phyloP scores from a whole-genome alignment of 331 rosid genomes.

The Pyrus hybrid region DNA sequence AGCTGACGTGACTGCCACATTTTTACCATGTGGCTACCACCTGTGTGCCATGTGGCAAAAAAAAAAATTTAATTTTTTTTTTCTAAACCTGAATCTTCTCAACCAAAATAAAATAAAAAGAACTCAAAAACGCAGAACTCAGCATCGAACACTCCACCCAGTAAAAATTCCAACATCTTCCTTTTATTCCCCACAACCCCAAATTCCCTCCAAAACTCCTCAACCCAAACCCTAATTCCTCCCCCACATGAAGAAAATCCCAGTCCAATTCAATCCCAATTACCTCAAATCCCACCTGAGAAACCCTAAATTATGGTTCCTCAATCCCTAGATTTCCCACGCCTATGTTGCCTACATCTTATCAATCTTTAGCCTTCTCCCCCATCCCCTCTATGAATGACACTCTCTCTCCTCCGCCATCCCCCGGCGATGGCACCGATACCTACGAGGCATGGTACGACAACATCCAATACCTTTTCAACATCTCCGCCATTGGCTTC shows the following conservation, averaged over 20 bases:
- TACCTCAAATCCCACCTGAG: background rate
- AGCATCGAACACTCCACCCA: background rate
- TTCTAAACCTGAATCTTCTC: no score
- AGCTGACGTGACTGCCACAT: no score
- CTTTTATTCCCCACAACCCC: background rate
- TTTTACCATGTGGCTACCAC: no score
- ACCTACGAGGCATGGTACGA: conserved; percentile 57
- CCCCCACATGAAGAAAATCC: conserved; percentile 11
- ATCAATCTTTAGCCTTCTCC: background rate
- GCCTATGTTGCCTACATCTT: background rate
- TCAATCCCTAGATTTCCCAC: background rate
- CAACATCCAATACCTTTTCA: conserved; percentile 74
- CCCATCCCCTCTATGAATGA: conserved; percentile 19
- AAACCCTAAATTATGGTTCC: background rate
- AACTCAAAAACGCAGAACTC: no score
- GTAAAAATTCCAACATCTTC: background rate
- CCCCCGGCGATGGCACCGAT: conserved; percentile 30
- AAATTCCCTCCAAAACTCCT: background rate
- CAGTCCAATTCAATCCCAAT: background rate
- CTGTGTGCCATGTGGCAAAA: no score
- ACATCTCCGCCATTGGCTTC: conserved; percentile 84
- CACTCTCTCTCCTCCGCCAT: conserved; percentile 43
- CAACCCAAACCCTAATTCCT: background rate
- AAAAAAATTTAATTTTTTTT: no score
- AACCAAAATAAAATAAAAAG: no score